A percentile compares a stretch with the other conserved stretches of the same genome.
Conservation (phyloP, 2,329 filamentous ascomycete genomes). For the Ceratocystis papillata region DNA sequence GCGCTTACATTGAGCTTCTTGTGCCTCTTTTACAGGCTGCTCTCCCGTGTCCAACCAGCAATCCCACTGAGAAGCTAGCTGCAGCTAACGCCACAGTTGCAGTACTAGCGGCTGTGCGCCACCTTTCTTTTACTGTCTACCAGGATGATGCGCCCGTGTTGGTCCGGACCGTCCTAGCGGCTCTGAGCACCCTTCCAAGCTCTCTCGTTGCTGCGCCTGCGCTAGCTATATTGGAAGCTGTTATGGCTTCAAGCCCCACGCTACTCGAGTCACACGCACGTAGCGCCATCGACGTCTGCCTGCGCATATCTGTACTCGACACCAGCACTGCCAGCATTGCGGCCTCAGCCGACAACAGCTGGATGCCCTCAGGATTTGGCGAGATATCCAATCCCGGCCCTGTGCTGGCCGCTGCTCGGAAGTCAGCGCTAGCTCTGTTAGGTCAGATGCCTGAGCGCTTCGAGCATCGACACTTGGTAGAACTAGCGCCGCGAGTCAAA, state of each 20-base stretch:
- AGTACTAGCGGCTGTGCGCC: slow-evolving; percentile 40
- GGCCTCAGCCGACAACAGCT: slow-evolving; percentile 26
- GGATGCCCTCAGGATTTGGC: slow-evolving; percentile 29
- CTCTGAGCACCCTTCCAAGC: slow-evolving; percentile 35
- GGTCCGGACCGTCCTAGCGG: slow-evolving; percentile 40
- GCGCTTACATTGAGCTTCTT: slow-evolving; percentile 39
- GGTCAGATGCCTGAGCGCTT: slow-evolving; percentile 39
- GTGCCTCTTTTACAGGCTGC: slow-evolving; percentile 39
- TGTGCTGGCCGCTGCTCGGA: slow-evolving; percentile 10
- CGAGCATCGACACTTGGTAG: slow-evolving; percentile 39
- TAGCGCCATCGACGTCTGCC: slow-evolving; percentile 39
- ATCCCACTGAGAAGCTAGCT: slow-evolving; percentile 29
- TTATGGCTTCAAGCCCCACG: slow-evolving; percentile 39
- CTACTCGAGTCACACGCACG: slow-evolving; percentile 40
- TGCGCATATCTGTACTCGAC: slow-evolving; percentile 32
- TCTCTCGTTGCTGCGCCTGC: slow-evolving; percentile 39
- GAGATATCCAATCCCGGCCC: slow-evolving; percentile 5
- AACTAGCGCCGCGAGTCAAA: slow-evolving; percentile 37
- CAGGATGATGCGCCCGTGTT: slow-evolving; percentile 41
- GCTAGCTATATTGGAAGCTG: slow-evolving; percentile 39
- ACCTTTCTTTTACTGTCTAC: slow-evolving; percentile 43
- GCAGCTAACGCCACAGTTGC: slow-evolving; percentile 38
- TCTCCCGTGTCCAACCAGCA: slow-evolving; percentile 30
- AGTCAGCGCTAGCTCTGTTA: slow-evolving; percentile 34
- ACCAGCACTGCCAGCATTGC: slow-evolving; percentile 28